Evolutionary conservation across 257 asterid species (phyloP).

Genomic region (Lycium ferocissimum): DNA sequence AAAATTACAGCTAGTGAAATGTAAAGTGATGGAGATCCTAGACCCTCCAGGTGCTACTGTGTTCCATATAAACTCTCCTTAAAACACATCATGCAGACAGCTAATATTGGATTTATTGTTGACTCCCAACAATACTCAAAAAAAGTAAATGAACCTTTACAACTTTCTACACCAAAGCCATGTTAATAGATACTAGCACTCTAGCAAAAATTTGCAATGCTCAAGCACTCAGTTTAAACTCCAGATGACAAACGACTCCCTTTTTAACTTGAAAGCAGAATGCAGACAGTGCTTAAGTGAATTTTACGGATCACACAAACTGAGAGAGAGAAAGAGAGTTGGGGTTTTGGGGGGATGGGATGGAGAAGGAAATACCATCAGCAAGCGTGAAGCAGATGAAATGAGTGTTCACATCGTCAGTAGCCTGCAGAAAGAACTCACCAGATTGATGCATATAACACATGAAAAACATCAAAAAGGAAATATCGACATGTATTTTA

Average conservation of each 20-base stretch:
- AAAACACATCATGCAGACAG: background rate
- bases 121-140: background rate
- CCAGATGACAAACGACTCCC: background rate
- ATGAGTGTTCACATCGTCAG: constrained; percentile 74
- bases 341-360: no score
- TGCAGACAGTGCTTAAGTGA: background rate
- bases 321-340: background rate
- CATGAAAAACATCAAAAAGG: background rate
- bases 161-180: constrained; percentile 24
- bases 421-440: constrained; percentile 62
- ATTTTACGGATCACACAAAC: background rate
- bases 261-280: background rate
- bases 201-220: background rate
- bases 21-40: background rate
- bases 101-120: background rate
- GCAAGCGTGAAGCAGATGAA: constrained; percentile 72
- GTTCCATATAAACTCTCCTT: background rate
- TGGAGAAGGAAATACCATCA: constrained; percentile 29
- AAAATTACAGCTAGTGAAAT: background rate
- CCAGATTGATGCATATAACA: constrained; percentile 3
- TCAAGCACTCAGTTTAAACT: background rate
- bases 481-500: background rate
- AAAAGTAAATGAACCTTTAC: background rate
- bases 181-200: background rate
- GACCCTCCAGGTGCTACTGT: background rate